Evolutionary conservation across 2,329 filamentous ascomycete species (phyloP), one percentile per base, ranked within the genome.

Genomic region (Sclerotinia spermophila): DNA sequence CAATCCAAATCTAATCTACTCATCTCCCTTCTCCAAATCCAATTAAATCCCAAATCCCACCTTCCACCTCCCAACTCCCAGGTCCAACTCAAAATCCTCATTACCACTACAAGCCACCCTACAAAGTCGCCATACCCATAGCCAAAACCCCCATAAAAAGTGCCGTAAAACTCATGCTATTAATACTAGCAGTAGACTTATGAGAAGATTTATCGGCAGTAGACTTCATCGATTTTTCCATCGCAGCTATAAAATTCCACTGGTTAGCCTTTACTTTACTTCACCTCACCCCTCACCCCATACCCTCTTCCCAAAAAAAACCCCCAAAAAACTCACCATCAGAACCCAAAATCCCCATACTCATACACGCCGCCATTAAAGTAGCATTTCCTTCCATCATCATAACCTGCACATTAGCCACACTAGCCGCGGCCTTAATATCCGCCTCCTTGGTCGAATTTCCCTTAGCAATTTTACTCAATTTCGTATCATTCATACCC

Each of bases 401-500:
- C 56, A 75, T 72, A 67, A 82, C 78, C 71, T 75, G 74, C 33
- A 77, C 73, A 3, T 76, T 73, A 1, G 75, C 77, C 7, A 75
- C 69, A n/a, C 78, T 74, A 1, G 80, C 80, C 74, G 81, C 80
- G 64, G 79, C 77, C 76, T 82, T 79, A 75, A 82, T 78, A 38
- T 76, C 74, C 15, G 77, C 79, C 10, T 79, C 77, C 72, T 78
- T 78, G 53, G 81, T 81, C 42, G 80, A 76, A 73, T 83, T 81
- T 74, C 78, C 78, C 40, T 80, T 73, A 60, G 79, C 78, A 55
- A 77, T 71, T 66, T 76, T 67, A 40, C 77, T 75, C 4, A 83
- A 78, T 70, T 76, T 74, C 45, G 80, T 81, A 7, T 76, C 72
- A 76, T 83, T 82, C 74, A 74, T 72, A 17, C 79, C 80, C 5